These are phyloP conservation scores for Arabidopsis suecica DNA, from an alignment of 345 rosid genomes.

Conservation along the genomic window DNA sequence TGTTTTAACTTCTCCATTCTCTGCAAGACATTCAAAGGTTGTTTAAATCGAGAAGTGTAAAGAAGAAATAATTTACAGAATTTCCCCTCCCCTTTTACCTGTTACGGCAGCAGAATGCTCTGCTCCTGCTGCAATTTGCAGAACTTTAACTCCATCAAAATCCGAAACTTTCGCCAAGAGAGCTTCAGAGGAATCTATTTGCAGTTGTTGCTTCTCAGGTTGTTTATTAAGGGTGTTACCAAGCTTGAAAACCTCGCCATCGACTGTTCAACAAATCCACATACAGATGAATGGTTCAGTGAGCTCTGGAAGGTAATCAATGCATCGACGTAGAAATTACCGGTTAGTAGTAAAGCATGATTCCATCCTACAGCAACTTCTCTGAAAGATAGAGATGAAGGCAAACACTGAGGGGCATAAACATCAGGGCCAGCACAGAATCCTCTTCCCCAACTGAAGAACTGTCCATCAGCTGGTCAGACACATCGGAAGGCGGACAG, in stretches of 20 bases:
- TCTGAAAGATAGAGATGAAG: constrained; percentile 47
- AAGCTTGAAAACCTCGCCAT: constrained; percentile 67
- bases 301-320: constrained; percentile 2
- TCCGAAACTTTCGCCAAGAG: constrained; percentile 53
- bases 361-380: constrained; percentile 83
- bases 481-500: constrained; percentile 10
- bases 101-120: constrained; percentile 88
- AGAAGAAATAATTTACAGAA: background rate
- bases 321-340: constrained; percentile 42
- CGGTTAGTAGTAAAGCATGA: constrained; percentile 69
- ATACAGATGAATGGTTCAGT: constrained; percentile 12
- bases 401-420: constrained; percentile 54
- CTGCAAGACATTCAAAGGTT: constrained; percentile 49
- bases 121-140: constrained; percentile 76
- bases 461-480: constrained; percentile 61
- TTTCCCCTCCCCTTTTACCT: constrained; percentile 44
- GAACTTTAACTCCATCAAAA: constrained; percentile 55
- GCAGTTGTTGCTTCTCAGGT: constrained; percentile 42
- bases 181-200: constrained; percentile 40
- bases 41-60: background rate
- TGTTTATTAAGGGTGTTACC: constrained; percentile 60
- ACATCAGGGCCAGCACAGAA: constrained; percentile 56
- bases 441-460: constrained; percentile 89
- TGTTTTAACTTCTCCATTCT: constrained; percentile 61
- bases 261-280: constrained; percentile 51